Base-by-base conservation (phyloP, 352 stramenopile genomes). In the Phytophthora colocasiae region DNA sequence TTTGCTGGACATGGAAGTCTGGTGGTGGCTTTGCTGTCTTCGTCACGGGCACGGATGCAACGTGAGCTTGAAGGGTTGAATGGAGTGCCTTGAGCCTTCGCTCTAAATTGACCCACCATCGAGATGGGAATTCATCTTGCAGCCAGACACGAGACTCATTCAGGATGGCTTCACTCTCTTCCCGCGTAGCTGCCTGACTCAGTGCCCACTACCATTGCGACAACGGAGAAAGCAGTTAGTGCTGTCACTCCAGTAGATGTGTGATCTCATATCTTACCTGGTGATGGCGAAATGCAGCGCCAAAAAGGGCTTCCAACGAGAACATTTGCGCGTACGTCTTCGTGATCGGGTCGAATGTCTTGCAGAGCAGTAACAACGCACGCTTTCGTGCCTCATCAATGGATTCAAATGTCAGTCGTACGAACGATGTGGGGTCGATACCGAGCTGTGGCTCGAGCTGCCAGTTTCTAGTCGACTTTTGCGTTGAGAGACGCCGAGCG, bases 371-470 rank as follows among this genome's bases (percentile, higher is more conserved):
- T 56, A 93, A 52, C 19, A 93, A 51, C 10, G 83, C 83, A 17
- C 87, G 83, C 17, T 85, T 81, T 6, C 84, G 70, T 0, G 87
- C 87, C 48, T 95, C 85, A 7, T 88, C 71, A 7, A 89, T 69
- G n/a, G 82, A 90, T 27, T 81, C 71, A 58, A 93, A 95, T 3
- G 80, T 90, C 12, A 95, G 54, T 6, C 83, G 73, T 19, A 95
- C 80, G 29, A 94, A 83, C 0, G 87, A 83, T 5, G 75, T 85
- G 1, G 65, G 24, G 2, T 89, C 78, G 0, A 73, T 61, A 0
- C 36, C 38, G 7, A 70, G 26, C 24, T 75, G 67, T 53, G 54
- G 39, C 19, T 78, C 72, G 5, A 74, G 24, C 38, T 71, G 64
- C 69, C 69, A 76, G 26, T 65, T 65, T 55, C 38, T 53, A 4